Evolutionary conservation across 371 early-diverging fungal species (phyloP), one percentile per base, ranked within the genome.

Genomic region (Mycotypha africana): DNA sequence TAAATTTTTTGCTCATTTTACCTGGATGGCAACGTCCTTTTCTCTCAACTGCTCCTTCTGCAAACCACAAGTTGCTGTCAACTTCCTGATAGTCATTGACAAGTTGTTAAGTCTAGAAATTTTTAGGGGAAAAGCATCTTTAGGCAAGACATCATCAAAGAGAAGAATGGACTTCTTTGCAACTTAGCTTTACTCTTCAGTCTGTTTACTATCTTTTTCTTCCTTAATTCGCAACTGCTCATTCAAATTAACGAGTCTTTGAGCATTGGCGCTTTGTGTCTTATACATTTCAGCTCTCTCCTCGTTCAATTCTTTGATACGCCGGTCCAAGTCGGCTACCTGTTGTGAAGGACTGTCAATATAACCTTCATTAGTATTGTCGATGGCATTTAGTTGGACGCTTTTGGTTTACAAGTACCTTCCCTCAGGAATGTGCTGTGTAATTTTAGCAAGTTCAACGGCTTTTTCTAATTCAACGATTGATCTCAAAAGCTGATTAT

Each of bases 201-300:
- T 67, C 51, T 82, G 73, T 37, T 67, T 71, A 38, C 78, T 80
- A 25, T 86, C 70, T 16, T 56, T 70, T 14, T 78, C 81, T 47
- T 93, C 90, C 26, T 73, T 63, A 17, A 56, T 58, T 44, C 88
- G 70, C 48, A 82, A 53, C 23, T 83, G 67, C 45, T 97, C 95
- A 54, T 86, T 89, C 62, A 94, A 64, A 38, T 85, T 82, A 23
- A 97, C 65, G 22, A 97, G 61, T 31, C 94, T 60, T 58, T 95
- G 96, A 9, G 95, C 92, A 68, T 94, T 94, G 32, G 79, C 78
- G 19, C 88, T 87, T 59, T 95, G 94, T 2, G 86, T 84, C 60
- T 90, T 89, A 75, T 94, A 97, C 61, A 94, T 76, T 43, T 93
- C 90, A 5, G 83, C 78, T 19, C 85, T 80, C 64, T 97, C 96